Conservation (phyloP, 1,284 basidiomycete genomes). For the Takashimella tepidaria region DNA sequence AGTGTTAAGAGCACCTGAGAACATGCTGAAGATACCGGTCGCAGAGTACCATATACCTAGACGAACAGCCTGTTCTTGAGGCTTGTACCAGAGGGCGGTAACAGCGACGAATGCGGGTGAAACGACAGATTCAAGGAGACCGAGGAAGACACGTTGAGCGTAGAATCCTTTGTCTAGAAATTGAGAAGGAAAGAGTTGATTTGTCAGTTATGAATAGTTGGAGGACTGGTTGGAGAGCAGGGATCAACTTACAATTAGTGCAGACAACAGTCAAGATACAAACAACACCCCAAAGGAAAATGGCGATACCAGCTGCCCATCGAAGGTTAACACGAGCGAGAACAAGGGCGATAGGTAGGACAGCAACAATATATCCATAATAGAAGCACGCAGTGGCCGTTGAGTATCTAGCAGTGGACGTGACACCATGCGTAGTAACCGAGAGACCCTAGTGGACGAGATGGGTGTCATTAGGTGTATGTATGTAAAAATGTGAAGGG, state of each 20-base stretch:
- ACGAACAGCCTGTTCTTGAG: constrained; percentile 42
- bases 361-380: constrained; percentile 50
- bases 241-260: constrained; percentile 16
- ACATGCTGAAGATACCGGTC: constrained; percentile 48
- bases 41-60: constrained; percentile 52
- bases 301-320: constrained; percentile 34
- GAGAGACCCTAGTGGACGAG: constrained; percentile 28
- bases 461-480: neutral
- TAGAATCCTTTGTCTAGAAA: constrained; percentile 45
- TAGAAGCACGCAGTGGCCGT: constrained; percentile 50
- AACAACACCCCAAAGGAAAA: constrained; percentile 50
- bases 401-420: constrained; percentile 41
- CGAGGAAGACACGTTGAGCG: constrained; percentile 51
- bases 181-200: too few relatives aligned
- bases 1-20: constrained; percentile 52
- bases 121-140: constrained; percentile 49
- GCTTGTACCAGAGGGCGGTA: constrained; percentile 52
- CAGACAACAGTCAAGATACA: constrained; percentile 51
- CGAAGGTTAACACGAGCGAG: constrained; percentile 50
- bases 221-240: neutral
- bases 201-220: too few relatives aligned
- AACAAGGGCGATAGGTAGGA: constrained; percentile 49
- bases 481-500: neutral
- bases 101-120: constrained; percentile 52
- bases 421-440: constrained; percentile 36